These are phyloP conservation scores for Colletotrichum tabaci DNA, from an alignment of 2,329 filamentous ascomycete species.

Conservation along the genomic window DNA sequence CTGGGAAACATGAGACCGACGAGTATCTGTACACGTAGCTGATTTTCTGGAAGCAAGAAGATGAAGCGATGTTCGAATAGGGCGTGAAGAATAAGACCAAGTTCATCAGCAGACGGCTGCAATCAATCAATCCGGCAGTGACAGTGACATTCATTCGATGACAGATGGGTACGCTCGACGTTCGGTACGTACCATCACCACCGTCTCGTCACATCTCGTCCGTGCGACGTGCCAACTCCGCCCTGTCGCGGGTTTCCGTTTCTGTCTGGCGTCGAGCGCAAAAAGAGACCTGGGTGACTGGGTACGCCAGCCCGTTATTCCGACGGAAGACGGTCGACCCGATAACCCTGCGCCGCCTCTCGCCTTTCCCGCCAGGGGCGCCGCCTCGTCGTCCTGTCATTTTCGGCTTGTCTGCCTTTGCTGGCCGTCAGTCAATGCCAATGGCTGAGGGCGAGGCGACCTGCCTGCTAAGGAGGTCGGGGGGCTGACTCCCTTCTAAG, in stretches of 20 bases:
- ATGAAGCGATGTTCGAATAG: background rate
- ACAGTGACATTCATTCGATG: slow-evolving; percentile 12
- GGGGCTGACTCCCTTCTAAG: slow-evolving; percentile 17
- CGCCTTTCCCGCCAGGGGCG: slow-evolving; percentile 3
- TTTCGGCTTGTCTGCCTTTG: slow-evolving; percentile 1
- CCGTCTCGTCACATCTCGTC: slow-evolving; percentile 15
- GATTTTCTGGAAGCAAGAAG: background rate
- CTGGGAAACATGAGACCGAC: background rate
- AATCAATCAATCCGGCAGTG: background rate
- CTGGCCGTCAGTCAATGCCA: background rate
- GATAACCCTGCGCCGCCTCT: slow-evolving; percentile 3
- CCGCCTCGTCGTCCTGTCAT: background rate
- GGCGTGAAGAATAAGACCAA: no score
- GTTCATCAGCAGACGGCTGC: background rate
- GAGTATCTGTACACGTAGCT: background rate
- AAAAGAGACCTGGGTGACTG: background rate
- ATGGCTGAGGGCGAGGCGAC: slow-evolving; percentile 4
- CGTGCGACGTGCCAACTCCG: slow-evolving; percentile 6
- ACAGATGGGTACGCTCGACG: background rate
- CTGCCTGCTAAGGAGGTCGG: background rate
- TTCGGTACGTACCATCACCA: slow-evolving; percentile 1
- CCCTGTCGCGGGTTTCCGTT: background rate
- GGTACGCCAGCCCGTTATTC: slow-evolving; percentile 8
- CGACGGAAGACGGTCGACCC: slow-evolving; percentile 3
- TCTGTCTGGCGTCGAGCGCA: background rate